A percentile compares a stretch with the other conserved stretches of the same genome.
Conservation (phyloP, 441 rosid species). For the Cnidoscolus chayamansa region DNA sequence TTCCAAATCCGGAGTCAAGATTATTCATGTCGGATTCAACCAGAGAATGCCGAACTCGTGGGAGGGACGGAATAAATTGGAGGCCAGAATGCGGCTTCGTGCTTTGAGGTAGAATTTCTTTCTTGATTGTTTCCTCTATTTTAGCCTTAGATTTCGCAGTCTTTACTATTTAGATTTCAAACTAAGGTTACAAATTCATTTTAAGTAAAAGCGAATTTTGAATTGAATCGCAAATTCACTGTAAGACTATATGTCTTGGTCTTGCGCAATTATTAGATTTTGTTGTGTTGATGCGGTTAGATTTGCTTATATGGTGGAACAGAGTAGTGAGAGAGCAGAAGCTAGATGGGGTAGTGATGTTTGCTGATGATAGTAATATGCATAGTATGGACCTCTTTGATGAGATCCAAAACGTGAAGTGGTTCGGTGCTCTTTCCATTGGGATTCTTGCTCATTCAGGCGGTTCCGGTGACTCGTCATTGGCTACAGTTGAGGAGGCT, state of each 20-base stretch:
- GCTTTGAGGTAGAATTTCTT: conserved; percentile 55
- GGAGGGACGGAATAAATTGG: conserved; percentile 68
- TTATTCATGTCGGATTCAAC: conserved; percentile 59
- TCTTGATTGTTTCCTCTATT: conserved; percentile 4
- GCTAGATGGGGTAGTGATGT: conserved; percentile 88
- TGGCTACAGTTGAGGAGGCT: conserved; percentile 27
- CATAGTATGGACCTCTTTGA: conserved; percentile 94
- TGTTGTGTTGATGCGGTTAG: conserved; percentile 15
- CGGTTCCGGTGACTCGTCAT: conserved; percentile 41
- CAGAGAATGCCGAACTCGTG: conserved; percentile 73
- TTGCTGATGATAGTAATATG: conserved; percentile 96
- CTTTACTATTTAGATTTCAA: background rate
- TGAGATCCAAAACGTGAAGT: conserved; percentile 85
- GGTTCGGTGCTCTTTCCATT: conserved; percentile 88
- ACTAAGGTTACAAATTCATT: background rate
- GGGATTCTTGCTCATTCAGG: conserved; percentile 74
- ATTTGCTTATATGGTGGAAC: conserved; percentile 33
- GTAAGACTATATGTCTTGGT: background rate
- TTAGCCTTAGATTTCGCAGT: background rate
- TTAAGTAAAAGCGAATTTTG: background rate
- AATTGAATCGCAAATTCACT: background rate
- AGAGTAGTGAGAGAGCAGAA: conserved; percentile 76
- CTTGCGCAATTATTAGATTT: conserved; percentile 8
- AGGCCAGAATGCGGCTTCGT: conserved; percentile 77
- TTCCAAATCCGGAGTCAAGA: conserved; percentile 57